Evolutionary conservation across 2,329 filamentous ascomycete genomes (phyloP).

Genomic region (Penicillium sp.): DNA sequence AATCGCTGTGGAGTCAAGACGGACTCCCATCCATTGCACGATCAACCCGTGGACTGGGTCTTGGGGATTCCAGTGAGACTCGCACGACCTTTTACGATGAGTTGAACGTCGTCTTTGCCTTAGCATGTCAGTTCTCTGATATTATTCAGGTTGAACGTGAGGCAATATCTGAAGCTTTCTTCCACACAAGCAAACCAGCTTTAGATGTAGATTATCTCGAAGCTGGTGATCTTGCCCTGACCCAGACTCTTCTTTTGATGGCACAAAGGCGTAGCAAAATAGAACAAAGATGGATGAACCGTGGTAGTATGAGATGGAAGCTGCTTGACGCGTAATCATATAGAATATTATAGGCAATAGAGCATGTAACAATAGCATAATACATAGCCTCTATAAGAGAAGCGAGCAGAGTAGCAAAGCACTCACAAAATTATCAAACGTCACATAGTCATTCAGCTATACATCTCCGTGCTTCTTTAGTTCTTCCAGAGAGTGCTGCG

Average conservation of each 20-base stretch:
- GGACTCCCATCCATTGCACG: background rate
- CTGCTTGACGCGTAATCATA: too few relatives aligned
- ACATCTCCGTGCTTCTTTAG: background rate
- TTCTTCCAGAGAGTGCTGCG: slow-evolving; percentile 17
- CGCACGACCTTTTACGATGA: background rate
- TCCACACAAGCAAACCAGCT: background rate
- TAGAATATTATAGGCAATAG: too few relatives aligned
- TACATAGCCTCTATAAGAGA: too few relatives aligned
- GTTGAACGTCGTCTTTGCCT: background rate
- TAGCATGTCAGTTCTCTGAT: background rate
- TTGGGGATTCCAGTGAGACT: background rate
- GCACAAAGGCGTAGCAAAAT: too few relatives aligned
- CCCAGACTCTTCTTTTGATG: background rate
- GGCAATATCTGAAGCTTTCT: background rate
- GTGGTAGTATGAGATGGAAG: too few relatives aligned
- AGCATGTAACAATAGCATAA: too few relatives aligned
- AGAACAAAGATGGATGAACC: background rate
- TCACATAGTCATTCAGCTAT: too few relatives aligned
- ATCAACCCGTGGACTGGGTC: background rate
- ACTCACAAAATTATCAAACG: too few relatives aligned
- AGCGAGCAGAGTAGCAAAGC: too few relatives aligned
- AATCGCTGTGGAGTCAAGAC: background rate
- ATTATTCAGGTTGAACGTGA: background rate
- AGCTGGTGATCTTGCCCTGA: background rate
- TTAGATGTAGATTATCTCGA: background rate